These are phyloP conservation scores for Suaeda aralocaspica DNA, from an alignment of 148 eudicot genomes.

Conservation along the genomic window DNA sequence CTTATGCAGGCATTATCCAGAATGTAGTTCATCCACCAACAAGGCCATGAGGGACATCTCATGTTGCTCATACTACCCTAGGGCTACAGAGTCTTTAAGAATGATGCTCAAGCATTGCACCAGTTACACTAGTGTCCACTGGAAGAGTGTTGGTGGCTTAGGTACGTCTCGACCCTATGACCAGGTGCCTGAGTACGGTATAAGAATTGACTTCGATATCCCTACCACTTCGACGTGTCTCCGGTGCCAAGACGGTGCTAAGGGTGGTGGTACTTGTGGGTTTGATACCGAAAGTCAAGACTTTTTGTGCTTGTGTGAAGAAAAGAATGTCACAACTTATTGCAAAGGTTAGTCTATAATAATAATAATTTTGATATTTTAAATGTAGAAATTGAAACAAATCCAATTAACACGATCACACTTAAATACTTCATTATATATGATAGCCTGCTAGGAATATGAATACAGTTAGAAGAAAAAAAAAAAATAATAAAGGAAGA, in stretches of 20 bases:
- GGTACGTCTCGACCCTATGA: slow-evolving; percentile 33
- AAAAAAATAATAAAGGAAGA: too few relatives aligned
- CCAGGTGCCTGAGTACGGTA: slow-evolving; percentile 80
- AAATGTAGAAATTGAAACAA: too few relatives aligned
- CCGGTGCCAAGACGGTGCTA: slow-evolving; percentile 61
- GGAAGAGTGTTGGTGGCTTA: slow-evolving; percentile 60
- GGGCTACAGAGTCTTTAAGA: slow-evolving; percentile 72
- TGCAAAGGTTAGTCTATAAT: slow-evolving; percentile 55
- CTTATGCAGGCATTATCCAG: slow-evolving; percentile 73
- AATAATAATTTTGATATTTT: too few relatives aligned
- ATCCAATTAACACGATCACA: too few relatives aligned
- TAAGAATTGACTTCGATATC: slow-evolving; percentile 75
- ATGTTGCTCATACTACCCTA: slow-evolving; percentile 88
- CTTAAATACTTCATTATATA: too few relatives aligned
- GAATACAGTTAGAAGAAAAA: too few relatives aligned
- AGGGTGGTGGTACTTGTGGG: slow-evolving; percentile 86
- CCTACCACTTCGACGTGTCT: slow-evolving; percentile 70
- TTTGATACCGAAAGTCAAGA: slow-evolving; percentile 52
- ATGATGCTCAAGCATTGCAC: slow-evolving; percentile 73
- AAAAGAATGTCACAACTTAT: slow-evolving; percentile 64
- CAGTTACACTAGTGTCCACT: slow-evolving; percentile 66
- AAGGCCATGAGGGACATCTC: slow-evolving; percentile 28
- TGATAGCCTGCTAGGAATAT: too few relatives aligned
- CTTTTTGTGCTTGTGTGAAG: slow-evolving; percentile 71
- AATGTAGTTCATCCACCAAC: slow-evolving; percentile 33